phyloP scores from a whole-genome alignment of 768 basidiomycete species.

The Naganishia vishniacii region DNA sequence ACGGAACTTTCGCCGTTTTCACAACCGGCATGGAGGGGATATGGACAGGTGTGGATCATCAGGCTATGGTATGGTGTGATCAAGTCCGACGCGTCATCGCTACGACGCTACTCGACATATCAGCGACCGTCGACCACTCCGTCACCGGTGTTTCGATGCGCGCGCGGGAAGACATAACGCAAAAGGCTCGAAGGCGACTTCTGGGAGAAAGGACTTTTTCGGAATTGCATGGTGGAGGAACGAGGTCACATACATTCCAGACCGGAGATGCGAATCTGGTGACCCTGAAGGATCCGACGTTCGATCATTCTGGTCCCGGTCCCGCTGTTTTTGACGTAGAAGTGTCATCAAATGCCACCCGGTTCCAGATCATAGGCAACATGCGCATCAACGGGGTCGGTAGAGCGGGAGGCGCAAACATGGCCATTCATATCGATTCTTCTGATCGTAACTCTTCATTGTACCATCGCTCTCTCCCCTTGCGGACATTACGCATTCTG shows the following conservation, averaged over 20 bases:
- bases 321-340: not conserved
- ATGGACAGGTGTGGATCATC: slow-evolving; percentile 93
- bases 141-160: too few relatives aligned
- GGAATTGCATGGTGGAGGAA: not conserved
- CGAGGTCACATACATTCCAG: not conserved
- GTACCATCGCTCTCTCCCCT: not conserved
- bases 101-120: slow-evolving; percentile 63
- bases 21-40: slow-evolving; percentile 81
- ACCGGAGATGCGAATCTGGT: not conserved
- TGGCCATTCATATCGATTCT: not conserved
- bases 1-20: slow-evolving; percentile 58
- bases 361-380: slow-evolving; percentile 14
- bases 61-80: slow-evolving; percentile 98
- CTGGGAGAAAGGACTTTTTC: not conserved
- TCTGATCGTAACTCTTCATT: not conserved
- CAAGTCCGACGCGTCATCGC: slow-evolving; percentile 89
- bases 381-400: slow-evolving; percentile 4
- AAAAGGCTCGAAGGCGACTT: slow-evolving; percentile 2
- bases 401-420: not conserved
- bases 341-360: not conserved
- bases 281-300: not conserved
- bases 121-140: not conserved
- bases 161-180: not conserved
- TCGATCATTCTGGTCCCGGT: not conserved
- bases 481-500: not conserved